Percentiles rank a stretch among this genome's conserved stretches.
phyloP scores from a whole-genome alignment of 495 filamentous ascomycete genomes.

The Cenococcum geophilum region DNA sequence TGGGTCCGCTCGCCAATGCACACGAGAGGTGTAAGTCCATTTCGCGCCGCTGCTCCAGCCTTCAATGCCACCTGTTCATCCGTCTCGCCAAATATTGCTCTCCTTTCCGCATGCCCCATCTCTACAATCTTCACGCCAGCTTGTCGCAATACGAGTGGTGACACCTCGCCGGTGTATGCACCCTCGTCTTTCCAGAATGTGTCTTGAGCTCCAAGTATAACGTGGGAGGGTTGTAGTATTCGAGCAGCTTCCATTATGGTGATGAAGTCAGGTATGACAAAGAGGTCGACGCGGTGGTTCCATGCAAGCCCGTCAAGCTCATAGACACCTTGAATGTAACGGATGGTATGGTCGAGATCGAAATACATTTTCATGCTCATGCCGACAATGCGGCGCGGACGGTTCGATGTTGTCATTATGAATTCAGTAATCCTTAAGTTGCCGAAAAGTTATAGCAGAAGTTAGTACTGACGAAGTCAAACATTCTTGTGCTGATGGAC shows the following conservation, averaged over 20 bases:
- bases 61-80: constrained; percentile 59
- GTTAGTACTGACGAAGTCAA: too few relatives aligned
- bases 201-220: constrained; percentile 71
- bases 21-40: constrained; percentile 69
- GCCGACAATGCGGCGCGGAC: constrained; percentile 60
- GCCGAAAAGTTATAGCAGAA: too few relatives aligned
- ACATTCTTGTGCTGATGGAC: too few relatives aligned
- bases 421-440: too few relatives aligned
- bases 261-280: constrained; percentile 70
- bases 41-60: constrained; percentile 56
- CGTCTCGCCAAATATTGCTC: constrained; percentile 63
- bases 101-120: constrained; percentile 72
- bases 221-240: constrained; percentile 41
- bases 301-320: constrained; percentile 39
- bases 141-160: constrained; percentile 55
- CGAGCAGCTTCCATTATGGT: constrained; percentile 52
- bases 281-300: constrained; percentile 46
- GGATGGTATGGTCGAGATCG: constrained; percentile 54
- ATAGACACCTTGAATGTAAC: constrained; percentile 56
- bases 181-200: constrained; percentile 59
- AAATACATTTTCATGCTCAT: constrained; percentile 86
- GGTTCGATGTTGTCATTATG: constrained; percentile 39
- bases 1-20: constrained; percentile 65
- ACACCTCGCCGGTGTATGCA: constrained; percentile 72
- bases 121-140: constrained; percentile 67